Evolutionary conservation across 108 stramenopile species (phyloP).

Genomic region (Stephanodiscus minutulus): DNA sequence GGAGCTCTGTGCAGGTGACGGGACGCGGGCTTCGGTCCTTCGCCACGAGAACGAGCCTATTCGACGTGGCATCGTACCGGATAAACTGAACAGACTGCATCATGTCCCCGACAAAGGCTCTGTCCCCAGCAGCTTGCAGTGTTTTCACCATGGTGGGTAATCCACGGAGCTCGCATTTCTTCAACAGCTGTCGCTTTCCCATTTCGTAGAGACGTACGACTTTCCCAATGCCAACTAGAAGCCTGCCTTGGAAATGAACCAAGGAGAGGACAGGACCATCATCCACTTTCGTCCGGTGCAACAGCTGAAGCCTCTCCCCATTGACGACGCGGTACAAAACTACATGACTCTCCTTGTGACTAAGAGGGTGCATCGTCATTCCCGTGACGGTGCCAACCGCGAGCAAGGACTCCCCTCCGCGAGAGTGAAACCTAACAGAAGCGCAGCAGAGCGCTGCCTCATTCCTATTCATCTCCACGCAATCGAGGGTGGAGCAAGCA

Average conservation of each 20-base stretch:
- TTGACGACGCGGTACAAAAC: conserved; percentile 85
- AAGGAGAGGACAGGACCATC: conserved; percentile 91
- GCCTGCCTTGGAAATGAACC: conserved; percentile 90
- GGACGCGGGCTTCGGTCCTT: conserved; percentile 89
- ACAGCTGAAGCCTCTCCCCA: conserved; percentile 84
- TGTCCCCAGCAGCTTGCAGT: conserved; percentile 86
- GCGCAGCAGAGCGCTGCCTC: conserved; percentile 94
- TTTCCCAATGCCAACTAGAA: conserved; percentile 93
- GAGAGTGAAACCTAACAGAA: conserved; percentile 89
- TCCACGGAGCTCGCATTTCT: conserved; percentile 92
- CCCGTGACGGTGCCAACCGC: conserved; percentile 93
- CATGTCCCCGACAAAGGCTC: conserved; percentile 91
- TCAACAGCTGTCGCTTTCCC: conserved; percentile 96
- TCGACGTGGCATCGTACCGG: conserved; percentile 86
- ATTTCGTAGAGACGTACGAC: conserved; percentile 92
- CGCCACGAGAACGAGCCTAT: conserved; percentile 87
- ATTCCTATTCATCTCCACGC: conserved; percentile 89
- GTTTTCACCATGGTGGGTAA: conserved; percentile 89
- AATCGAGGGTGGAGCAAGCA: conserved; percentile 77
- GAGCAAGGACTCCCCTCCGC: conserved; percentile 92
- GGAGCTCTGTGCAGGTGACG: conserved; percentile 84
- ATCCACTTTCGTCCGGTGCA: conserved; percentile 94
- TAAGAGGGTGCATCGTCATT: conserved; percentile 88
- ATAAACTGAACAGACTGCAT: conserved; percentile 89
- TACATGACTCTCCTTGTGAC: conserved; percentile 66